Base-by-base conservation (phyloP, 2,329 filamentous ascomycete species). In the Colletotrichum viniferum region DNA sequence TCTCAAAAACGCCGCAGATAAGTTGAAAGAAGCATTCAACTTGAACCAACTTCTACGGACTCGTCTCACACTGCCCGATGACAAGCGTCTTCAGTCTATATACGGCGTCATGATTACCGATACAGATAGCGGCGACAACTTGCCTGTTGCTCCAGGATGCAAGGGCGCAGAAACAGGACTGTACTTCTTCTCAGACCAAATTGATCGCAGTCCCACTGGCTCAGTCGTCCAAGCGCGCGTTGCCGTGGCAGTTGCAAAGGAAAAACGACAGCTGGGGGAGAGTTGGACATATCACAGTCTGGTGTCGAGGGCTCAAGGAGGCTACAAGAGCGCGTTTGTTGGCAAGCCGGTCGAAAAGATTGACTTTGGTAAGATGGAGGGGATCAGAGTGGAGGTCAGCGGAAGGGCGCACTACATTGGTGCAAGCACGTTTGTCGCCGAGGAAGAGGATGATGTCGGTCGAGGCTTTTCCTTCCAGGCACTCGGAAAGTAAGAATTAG, bases 151-250 rank as follows among this genome's bases (percentile, higher is more conserved):
- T 3, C 74, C 67, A 8, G 78, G 69, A 7, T 78, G 79, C 4
- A 65, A 69, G 5, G 81, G 82, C 8, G 80, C 81, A 10, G 87
- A 88, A 76, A 84, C 83, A 1, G 86, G 86, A 0, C 74, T 87
- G 1, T 88, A 85, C 77, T 85, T 85, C 79, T 86, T 88, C 74
- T 86, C 86, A 0, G 84, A 87, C 32, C 83, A 88, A 75, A 84
- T 89, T 56, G 88, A 76, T 8, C 73, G 73, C 6, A 73, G 69
- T 30, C 73, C 73, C 5, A 76, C 69, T 0, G 73, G 73, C 0
- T 76, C 73, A 1, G 56, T 73, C 8, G 73, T 76, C 1, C 73
- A 76, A 7, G 73, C 73, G 3, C 58, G 73, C 8, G 73, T 73
- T 26, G 73, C 64, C 2, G 9, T 76, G 28, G 63, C 69, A 28